A percentile compares a stretch with the other conserved stretches of the same genome.
Conservation (phyloP, 106 monocot genomes). For the Phalaenopsis equestris region DNA sequence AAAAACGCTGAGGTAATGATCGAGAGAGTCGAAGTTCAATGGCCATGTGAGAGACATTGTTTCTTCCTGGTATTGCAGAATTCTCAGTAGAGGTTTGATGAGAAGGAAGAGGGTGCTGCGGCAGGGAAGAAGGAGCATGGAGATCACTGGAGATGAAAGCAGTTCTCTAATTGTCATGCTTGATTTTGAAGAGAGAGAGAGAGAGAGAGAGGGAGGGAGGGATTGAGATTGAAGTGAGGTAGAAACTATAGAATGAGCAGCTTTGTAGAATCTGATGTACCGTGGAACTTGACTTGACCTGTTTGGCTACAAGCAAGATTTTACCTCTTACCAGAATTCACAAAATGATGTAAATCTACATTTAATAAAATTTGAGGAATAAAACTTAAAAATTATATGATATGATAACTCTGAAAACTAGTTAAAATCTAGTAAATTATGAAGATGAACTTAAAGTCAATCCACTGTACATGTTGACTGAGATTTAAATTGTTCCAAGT, state of each 20-base stretch:
- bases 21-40: conserved; percentile 1
- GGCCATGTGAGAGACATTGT: conserved; percentile 4
- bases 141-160: conserved; percentile 1
- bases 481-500: neutral
- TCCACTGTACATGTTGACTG: neutral
- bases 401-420: no score
- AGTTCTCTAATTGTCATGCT: neutral
- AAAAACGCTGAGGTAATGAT: neutral
- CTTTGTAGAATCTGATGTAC: no score
- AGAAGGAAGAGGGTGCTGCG: neutral
- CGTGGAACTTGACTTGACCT: neutral
- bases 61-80: neutral
- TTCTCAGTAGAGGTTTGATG: neutral
- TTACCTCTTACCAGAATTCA: neutral
- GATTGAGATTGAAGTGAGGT: neutral
- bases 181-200: neutral
- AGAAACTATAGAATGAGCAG: neutral
- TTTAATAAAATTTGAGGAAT: no score
- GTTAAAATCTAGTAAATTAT: neutral
- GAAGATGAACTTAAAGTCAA: neutral
- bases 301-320: neutral
- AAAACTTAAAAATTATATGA: no score
- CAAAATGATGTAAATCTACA: no score
- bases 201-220: neutral
- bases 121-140: conserved; percentile 4